A percentile compares a stretch with the other conserved stretches of the same genome.
Conservation (phyloP, 176 grass and related monocot species). For the Aegilops tauschii region DNA sequence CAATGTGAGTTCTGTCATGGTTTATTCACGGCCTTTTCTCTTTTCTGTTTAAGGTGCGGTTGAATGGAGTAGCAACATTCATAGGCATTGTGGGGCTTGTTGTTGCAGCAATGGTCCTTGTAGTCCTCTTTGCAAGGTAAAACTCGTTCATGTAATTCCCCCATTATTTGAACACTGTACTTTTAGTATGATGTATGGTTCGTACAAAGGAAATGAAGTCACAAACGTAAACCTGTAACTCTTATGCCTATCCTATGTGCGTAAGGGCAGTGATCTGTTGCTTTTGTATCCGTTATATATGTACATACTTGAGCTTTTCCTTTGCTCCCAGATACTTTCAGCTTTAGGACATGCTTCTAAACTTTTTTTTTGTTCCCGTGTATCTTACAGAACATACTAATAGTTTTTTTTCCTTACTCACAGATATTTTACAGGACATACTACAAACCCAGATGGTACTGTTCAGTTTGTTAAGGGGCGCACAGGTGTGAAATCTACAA, state of each 20-base stretch:
- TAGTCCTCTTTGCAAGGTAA: constrained; percentile 84
- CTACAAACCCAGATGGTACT: constrained; percentile 59
- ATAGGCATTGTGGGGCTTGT: constrained; percentile 80
- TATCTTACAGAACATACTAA: constrained; percentile 11
- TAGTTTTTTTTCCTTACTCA: constrained; percentile 17
- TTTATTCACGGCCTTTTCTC: constrained; percentile 28
- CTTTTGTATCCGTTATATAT: constrained; percentile 14
- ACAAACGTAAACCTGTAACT: background rate
- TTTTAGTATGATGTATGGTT: background rate
- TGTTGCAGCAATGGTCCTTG: constrained; percentile 69
- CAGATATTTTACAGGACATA: constrained; percentile 96
- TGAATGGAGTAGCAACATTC: constrained; percentile 97
- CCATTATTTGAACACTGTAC: background rate
- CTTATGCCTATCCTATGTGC: background rate
- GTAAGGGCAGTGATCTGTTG: constrained; percentile 7
- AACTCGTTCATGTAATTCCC: background rate
- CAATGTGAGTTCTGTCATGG: background rate
- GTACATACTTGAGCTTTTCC: background rate
- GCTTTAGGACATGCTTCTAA: background rate
- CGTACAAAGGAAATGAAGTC: background rate
- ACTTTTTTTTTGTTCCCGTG: background rate
- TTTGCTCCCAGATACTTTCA: background rate
- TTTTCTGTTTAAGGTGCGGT: constrained; percentile 69
- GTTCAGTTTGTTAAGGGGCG: constrained; percentile 73
- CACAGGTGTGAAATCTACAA: constrained; percentile 74